These are phyloP conservation scores for Pythium grandisporangium DNA, from an alignment of 352 stramenopile species.

Conservation along the genomic window DNA sequence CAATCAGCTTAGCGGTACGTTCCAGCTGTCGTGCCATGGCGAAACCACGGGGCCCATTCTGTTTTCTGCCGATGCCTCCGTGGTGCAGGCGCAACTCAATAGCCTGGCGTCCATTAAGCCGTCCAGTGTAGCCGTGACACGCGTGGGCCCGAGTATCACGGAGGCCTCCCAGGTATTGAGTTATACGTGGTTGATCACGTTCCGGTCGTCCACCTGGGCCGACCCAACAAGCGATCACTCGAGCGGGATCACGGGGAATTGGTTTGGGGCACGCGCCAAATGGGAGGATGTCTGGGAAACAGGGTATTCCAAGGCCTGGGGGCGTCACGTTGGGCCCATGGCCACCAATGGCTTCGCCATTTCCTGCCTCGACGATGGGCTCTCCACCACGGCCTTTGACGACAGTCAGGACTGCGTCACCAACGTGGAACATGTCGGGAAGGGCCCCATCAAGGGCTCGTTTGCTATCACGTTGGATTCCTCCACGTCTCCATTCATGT, in stretches of 20 bases:
- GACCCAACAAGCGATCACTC: conserved; percentile 88
- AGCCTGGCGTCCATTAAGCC: conserved; percentile 89
- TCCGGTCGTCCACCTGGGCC: conserved; percentile 89
- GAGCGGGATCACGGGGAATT: conserved; percentile 84
- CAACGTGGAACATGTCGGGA: conserved; percentile 15
- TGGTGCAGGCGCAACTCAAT: conserved; percentile 89
- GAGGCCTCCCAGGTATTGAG: conserved; percentile 60
- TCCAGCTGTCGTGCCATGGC: conserved; percentile 91
- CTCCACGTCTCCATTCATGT: conserved; percentile 49
- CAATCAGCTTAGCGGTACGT: conserved; percentile 87
- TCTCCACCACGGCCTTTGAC: conserved; percentile 54
- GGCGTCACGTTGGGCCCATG: conserved; percentile 92
- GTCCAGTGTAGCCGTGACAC: conserved; percentile 83
- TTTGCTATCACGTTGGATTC: conserved; percentile 91
- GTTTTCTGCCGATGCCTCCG: conserved; percentile 69
- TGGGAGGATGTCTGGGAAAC: conserved; percentile 91
- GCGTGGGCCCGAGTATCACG: conserved; percentile 26
- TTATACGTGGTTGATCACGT: conserved; percentile 92
- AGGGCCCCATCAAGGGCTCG: conserved; percentile 85
- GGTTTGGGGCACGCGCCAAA: conserved; percentile 67
- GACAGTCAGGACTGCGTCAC: conserved; percentile 36
- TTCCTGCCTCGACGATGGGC: conserved; percentile 44
- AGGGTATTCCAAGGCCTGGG: conserved; percentile 94
- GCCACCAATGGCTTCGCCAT: conserved; percentile 24
- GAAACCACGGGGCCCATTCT: conserved; percentile 89